Base-by-base conservation (phyloP, 2,329 filamentous ascomycete genomes). In the Cladosporium halotolerans region DNA sequence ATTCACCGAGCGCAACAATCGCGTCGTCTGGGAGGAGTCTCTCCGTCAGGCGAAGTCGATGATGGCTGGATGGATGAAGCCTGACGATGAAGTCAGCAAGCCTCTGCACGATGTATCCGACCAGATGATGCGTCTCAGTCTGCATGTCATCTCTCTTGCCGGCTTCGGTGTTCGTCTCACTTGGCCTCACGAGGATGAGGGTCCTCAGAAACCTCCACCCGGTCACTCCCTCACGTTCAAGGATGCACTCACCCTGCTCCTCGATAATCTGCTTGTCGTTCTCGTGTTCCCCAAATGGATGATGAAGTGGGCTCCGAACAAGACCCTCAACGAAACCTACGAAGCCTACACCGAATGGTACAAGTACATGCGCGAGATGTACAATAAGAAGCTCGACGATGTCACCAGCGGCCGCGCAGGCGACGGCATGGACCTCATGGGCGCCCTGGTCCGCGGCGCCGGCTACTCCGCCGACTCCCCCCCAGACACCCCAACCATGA, bases 1-100 rank as follows among this genome's bases (percentile, higher is more conserved):
- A 3, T 91, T 92, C 68, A 88, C 85, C 54, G 88, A 92, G 72
- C 83, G 79, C 70, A 91, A 89, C 67, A 84, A 88, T 53, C 75
- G 77, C 11, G 67, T 87, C 23, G 82, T 87, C 1, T 88, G 84
- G 68, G 72, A 71, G 8, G 83, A 88, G 65, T 76, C 79, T 1
- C 72, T 86, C 52, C 71, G 75, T 53, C 86, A 91, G 71, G 79
- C 85, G 0, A 72, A 79, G 56, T 76, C 78, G 10, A 79, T 88
- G 79, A 62, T 87, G 31, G 66, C 70, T 34, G 73, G 76, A 45
- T 88, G 84, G 82, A 70, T 79, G 4, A 73, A 71, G 0, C 62
- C 68, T 4, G 67, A 73, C 33, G 70, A 69, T 3, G 58, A 65
- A 51, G 71, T 63, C 6, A 73, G 73, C 55, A 56, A 58, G 39